Evolutionary conservation across 176 grass and related monocot species (phyloP), one percentile per base, ranked within the genome.

Genomic region (Carex scoparia): DNA sequence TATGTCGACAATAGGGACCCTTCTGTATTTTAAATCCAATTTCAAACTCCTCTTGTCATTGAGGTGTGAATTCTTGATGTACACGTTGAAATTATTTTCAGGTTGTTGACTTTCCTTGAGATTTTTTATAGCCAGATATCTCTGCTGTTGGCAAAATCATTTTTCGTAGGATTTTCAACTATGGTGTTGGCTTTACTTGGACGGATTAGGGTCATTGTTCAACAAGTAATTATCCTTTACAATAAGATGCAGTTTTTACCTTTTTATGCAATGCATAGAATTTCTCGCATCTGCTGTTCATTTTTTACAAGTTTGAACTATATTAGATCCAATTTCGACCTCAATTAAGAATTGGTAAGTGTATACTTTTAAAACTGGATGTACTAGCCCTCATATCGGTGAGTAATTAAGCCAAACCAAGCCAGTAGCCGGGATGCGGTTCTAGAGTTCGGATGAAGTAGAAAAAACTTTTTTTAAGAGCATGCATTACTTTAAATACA

Each of bases 121-220:
- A 9, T n/a, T 84, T 79, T 73, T 54, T 80, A 68, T 67, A 99
- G 96, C 61, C 90, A 99, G 88, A 94, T 99, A 89, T 88, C 90
- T 18, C 83, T 94, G 80, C 88, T 99, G 79, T 90, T 99, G 80
- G 96, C 91, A 81, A 95, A 90, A 88, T 94, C 93, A 53, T 99
- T 99, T 84, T 99, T 99, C 8, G 19, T 89, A 27, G 91, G 92
- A 65, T 86, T 95, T 79, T 95, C 85, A 27, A 88, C 84, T 10
- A 90, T 90, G 28, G 31, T 91, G 19, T 72, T 99, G 10, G 87
- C 93, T 79, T 89, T 99, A 71, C 93, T 99, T 73, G 96, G 92
- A 54, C 87, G 93, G 65, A 63, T 94, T 71, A 87, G 91, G 79
- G 88, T 88, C 23, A 85, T 99, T 66, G 81, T 92, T 84, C 96